These are phyloP conservation scores for Adansonia grandidieri DNA, from an alignment of 441 rosid genomes.

Conservation along the genomic window DNA sequence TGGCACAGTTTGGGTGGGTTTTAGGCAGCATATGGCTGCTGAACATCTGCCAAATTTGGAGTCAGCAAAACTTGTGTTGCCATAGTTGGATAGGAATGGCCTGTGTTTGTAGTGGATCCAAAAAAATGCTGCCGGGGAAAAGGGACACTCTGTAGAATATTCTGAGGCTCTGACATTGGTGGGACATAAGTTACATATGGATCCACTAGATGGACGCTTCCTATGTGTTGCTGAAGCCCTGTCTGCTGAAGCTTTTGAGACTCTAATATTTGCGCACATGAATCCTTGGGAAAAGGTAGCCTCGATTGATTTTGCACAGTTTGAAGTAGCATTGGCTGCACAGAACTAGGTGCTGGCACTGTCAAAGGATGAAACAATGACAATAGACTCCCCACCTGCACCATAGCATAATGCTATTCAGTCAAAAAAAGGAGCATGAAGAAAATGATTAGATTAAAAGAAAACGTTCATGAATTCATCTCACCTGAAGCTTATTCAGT, in stretches of 20 bases:
- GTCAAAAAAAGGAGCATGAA: not conserved
- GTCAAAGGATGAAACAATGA: constrained; percentile 48
- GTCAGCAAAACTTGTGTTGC: constrained; percentile 33
- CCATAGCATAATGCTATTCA: constrained; percentile 13
- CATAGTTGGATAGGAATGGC: constrained; percentile 33
- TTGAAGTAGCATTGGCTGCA: constrained; percentile 30
- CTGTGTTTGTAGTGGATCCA: constrained; percentile 26
- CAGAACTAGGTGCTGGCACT: constrained; percentile 30
- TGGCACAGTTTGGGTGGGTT: constrained; percentile 33
- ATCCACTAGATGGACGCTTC: constrained; percentile 17
- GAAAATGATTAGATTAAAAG: constrained; percentile 4
- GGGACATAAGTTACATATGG: constrained; percentile 19
- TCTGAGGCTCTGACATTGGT: constrained; percentile 23
- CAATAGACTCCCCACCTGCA: constrained; percentile 50
- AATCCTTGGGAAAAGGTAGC: constrained; percentile 30
- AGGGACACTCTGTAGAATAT: constrained; percentile 28
- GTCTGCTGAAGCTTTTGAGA: constrained; percentile 33
- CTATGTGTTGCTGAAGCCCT: constrained; percentile 29
- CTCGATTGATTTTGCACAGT: constrained; percentile 36
- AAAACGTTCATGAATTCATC: constrained; percentile 23
- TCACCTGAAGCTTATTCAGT: constrained; percentile 52
- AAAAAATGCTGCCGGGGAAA: constrained; percentile 32
- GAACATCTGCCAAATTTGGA: constrained; percentile 35
- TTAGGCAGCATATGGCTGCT: constrained; percentile 35
- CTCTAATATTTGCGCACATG: constrained; percentile 34